These are phyloP conservation scores for Cornus suecica DNA, from an alignment of 148 eudicot species.

Conservation along the genomic window DNA sequence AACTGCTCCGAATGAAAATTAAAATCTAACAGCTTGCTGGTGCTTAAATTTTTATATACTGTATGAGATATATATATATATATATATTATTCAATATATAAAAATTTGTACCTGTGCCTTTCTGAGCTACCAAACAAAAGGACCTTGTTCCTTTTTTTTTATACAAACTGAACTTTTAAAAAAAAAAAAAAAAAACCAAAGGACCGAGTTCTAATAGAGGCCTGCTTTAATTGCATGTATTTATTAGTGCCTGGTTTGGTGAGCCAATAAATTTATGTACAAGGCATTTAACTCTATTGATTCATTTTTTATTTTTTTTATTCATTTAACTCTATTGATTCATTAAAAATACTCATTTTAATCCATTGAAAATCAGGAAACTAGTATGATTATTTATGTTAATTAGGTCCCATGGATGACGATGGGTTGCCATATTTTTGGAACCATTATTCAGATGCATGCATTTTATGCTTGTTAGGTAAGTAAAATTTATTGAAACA, in stretches of 20 bases:
- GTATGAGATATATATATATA: neutral
- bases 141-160: no score
- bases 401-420: neutral
- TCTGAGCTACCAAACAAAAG: neutral
- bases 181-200: no score
- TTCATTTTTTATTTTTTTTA: no score
- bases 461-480: no score
- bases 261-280: neutral
- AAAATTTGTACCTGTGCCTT: neutral
- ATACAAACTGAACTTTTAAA: no score
- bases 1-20: slow-evolving; percentile 14
- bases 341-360: neutral
- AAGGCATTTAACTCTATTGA: neutral
- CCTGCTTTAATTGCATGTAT: neutral
- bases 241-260: neutral
- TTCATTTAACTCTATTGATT: no score
- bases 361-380: neutral
- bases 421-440: neutral
- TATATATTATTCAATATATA: neutral
- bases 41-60: neutral
- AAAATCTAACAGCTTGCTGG: neutral
- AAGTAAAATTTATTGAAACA: no score
- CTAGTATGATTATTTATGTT: neutral
- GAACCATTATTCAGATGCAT: no score
- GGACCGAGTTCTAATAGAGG: no score